Percentiles rank a stretch among this genome's conserved stretches.
These are phyloP conservation scores for Oxytropis ochrocephala DNA, from an alignment of 306 rosid species.

Conservation along the genomic window DNA sequence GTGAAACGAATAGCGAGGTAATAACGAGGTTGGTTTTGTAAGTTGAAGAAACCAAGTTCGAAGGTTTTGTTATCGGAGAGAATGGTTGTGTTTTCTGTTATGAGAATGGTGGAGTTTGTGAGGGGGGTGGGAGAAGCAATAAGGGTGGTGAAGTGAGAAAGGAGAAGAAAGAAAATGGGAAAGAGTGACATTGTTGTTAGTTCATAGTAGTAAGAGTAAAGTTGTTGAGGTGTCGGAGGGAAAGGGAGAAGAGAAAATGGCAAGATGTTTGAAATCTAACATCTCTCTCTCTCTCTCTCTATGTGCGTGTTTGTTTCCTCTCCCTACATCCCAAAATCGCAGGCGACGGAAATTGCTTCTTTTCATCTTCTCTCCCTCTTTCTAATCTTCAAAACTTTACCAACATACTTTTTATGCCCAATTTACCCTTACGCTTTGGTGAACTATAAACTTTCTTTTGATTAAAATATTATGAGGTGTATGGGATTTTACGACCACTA, in stretches of 20 bases:
- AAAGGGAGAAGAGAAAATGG: neutral
- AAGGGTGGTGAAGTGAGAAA: neutral
- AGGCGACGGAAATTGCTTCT: neutral
- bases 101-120: neutral
- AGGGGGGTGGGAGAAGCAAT: neutral
- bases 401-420: neutral
- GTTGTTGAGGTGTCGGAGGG: neutral
- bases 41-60: constrained; percentile 48
- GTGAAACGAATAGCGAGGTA: constrained; percentile 52
- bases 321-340: neutral
- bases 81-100: constrained; percentile 23
- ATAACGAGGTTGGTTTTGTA: constrained; percentile 5
- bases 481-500: too few species aligned
- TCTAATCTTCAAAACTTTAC: neutral
- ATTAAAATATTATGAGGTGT: too few species aligned
- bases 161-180: neutral
- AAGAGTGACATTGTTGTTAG: constrained; percentile 13
- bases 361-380: neutral
- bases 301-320: neutral
- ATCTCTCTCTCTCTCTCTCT: neutral
- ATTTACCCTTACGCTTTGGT: neutral
- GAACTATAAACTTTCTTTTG: neutral
- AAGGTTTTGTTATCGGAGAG: constrained; percentile 44
- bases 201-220: neutral
- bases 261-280: neutral